Conservation (phyloP, 371 early-diverging fungal species). For the Rhizomucor pusillus region DNA sequence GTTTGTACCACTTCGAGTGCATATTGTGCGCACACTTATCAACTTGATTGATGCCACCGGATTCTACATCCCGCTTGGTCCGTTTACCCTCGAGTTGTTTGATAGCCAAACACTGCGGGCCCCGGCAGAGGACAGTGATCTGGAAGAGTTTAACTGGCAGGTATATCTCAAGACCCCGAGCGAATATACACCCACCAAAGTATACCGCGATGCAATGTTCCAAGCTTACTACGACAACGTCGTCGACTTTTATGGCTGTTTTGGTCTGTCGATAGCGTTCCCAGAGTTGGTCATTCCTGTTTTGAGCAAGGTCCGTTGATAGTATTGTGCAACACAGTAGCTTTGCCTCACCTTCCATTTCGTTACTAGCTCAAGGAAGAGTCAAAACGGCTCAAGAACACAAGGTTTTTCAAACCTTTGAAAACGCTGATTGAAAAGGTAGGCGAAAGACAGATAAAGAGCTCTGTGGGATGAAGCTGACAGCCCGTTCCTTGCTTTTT, state of each 20-base stretch:
- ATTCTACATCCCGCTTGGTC: constrained; percentile 42
- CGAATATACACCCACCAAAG: constrained; percentile 73
- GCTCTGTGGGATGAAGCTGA: neutral
- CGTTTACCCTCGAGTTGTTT: constrained; percentile 63
- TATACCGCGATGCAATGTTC: constrained; percentile 73
- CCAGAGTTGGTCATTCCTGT: constrained; percentile 86
- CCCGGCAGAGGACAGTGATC: constrained; percentile 59
- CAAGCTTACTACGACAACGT: constrained; percentile 70
- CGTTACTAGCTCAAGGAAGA: constrained; percentile 53
- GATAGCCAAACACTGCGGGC: constrained; percentile 47
- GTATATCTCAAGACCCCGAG: constrained; percentile 76
- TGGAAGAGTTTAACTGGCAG: constrained; percentile 69
- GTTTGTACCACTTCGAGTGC: constrained; percentile 89
- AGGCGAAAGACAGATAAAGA: neutral
- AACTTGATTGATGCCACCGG: constrained; percentile 59
- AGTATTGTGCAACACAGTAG: neutral
- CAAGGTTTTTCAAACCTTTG: constrained; percentile 72
- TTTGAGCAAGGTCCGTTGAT: constrained; percentile 56
- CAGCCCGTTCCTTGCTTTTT: neutral
- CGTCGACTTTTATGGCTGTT: constrained; percentile 76
- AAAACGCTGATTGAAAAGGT: constrained; percentile 80
- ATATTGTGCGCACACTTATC: constrained; percentile 70
- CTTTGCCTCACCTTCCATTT: neutral
- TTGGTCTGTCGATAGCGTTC: constrained; percentile 85
- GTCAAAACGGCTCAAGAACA: constrained; percentile 50